Evolutionary conservation across 2,329 filamentous ascomycete species (phyloP), one percentile per base, ranked within the genome.

Genomic region (Penicillium sp.): DNA sequence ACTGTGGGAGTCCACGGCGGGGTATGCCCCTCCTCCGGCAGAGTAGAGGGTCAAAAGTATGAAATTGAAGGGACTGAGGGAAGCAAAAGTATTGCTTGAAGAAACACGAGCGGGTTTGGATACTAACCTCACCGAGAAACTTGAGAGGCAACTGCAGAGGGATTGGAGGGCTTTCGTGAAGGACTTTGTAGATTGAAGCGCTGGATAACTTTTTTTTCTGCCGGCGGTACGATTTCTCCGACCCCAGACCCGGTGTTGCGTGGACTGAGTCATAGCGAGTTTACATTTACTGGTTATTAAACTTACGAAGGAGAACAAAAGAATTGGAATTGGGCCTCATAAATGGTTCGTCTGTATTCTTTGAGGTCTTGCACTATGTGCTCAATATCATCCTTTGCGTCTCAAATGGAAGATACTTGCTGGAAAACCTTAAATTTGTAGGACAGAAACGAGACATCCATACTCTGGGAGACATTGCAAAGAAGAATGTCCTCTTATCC

Each of bases 221-320:
- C 59, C 58, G 60, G 56, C 56, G 58, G 55, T 33, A 51, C 46
- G 41, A 42, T 59, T 63, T 63, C 59, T 63, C 60, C 60, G 59
- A 50, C 55, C 46, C 46, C 46, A 56, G 44, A 29, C 15, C 26
- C 36, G 40, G 23, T 49, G 50, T 27, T 39, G 39, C 20, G 20
- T 40, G 36, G 21, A 26, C 36, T 24, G 36, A 46, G 26, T 54
- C 43, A 44, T n/a, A n/a, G n/a, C n/a, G n/a, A n/a, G n/a, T 32
- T 40, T 46, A 34, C 32, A 30, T 47, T 51, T 15, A n/a, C n/a
- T n/a, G n/a, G n/a, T n/a, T n/a, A n/a, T n/a, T n/a, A n/a, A n/a
- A n/a, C n/a, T n/a, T n/a, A n/a, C n/a, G n/a, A n/a, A n/a, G n/a
- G n/a, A n/a, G n/a, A n/a, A n/a, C n/a, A n/a, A n/a, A n/a, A n/a